A percentile compares a stretch with the other conserved stretches of the same genome.
phyloP scores from a whole-genome alignment of 768 basidiomycete species.

The Leccinum sublutescens region DNA sequence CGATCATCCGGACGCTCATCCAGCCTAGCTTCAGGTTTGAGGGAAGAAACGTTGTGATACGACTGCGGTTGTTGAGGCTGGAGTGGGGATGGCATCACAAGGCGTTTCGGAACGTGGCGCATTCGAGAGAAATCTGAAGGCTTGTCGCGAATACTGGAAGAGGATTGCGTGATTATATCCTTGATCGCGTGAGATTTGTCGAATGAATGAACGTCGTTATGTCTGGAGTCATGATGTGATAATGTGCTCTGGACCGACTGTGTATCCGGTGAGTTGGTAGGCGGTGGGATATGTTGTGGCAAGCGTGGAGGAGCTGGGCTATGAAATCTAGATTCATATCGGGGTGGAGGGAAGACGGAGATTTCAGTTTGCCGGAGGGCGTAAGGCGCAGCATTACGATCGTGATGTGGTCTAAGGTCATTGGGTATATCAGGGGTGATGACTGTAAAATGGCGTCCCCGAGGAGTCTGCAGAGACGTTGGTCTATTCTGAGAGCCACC shows the following conservation, averaged over 20 bases:
- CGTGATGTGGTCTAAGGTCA: slow-evolving; percentile 9
- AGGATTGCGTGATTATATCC: slow-evolving; percentile 1
- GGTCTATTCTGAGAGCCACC: slow-evolving; percentile 3
- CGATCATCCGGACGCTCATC: slow-evolving; percentile 7
- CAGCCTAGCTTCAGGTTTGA: slow-evolving; percentile 1
- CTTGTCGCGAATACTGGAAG: slow-evolving; percentile 8
- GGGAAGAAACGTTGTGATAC: slow-evolving; percentile 14
- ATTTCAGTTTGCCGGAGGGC: slow-evolving; percentile 12
- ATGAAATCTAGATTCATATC: slow-evolving; percentile 15
- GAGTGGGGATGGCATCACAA: slow-evolving; percentile 75
- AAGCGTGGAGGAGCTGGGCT: slow-evolving; percentile 10
- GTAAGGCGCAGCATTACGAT: slow-evolving; percentile 14
- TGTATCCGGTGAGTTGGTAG: slow-evolving; percentile 3
- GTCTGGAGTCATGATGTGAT: slow-evolving; percentile 1
- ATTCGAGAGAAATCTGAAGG: slow-evolving; percentile 18
- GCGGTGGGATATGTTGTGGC: slow-evolving; percentile 5
- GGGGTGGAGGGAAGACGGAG: slow-evolving; percentile 23
- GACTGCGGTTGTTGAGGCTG: slow-evolving; percentile 34
- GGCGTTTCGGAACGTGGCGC: slow-evolving; percentile 55
- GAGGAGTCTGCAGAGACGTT: slow-evolving; percentile 14
- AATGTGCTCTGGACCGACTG: slow-evolving; percentile 2
- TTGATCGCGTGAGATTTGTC: slow-evolving; percentile 8
- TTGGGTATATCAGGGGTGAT: slow-evolving; percentile 8
- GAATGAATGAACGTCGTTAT: slow-evolving; percentile 11
- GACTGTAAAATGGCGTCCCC: slow-evolving; percentile 11